Base-by-base conservation (phyloP, 2,329 filamentous ascomycete species). In the Nigrospora sphaerica region DNA sequence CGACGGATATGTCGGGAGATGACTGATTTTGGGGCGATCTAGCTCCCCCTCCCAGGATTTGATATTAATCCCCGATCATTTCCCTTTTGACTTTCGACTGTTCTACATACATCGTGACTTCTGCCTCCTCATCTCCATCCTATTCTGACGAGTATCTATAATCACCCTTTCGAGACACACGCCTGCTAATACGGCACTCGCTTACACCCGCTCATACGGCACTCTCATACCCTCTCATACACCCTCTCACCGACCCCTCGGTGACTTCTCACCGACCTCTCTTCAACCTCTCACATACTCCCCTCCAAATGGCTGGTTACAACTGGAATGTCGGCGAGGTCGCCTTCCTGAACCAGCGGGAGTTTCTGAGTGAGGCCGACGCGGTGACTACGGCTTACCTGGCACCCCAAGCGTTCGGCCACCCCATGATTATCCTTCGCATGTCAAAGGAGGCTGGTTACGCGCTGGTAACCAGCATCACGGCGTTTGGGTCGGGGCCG, bases 351-450 rank as follows among this genome's bases (percentile, higher is more conserved):
- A 60, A 54, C 11, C 32, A 32, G 12, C 18, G 48, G 2, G 3
- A 45, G 3, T 58, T 62, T 52, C 46, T 19, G 13, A 0, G 32
- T 0, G 57, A 62, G n/a, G 39, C 47, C 17, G 9, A 46, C 2
- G 19, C 52, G 19, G 50, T 62, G 32, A 48, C 59, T 11, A 23
- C 43, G 7, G 47, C 42, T 14, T 46, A 58, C 38, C 5, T 65
- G 1, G 46, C 35, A 0, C 2, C 2, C 3, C 19, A 18, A 0
- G 62, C 65, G 1, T 58, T 58, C 2, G 42, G 48, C 23, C 64
- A 67, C 49, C 65, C 65, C 0, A 62, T 63, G 42, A 63, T 68
- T 38, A 56, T 68, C 40, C 53, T 68, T 7, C 48, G 50, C 10
- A 46, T 47, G 6, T 53, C 53, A 1, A 11, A 36, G 0, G 40